phyloP scores from a whole-genome alignment of 371 early-diverging fungal genomes.

The Mortierella sp. region DNA sequence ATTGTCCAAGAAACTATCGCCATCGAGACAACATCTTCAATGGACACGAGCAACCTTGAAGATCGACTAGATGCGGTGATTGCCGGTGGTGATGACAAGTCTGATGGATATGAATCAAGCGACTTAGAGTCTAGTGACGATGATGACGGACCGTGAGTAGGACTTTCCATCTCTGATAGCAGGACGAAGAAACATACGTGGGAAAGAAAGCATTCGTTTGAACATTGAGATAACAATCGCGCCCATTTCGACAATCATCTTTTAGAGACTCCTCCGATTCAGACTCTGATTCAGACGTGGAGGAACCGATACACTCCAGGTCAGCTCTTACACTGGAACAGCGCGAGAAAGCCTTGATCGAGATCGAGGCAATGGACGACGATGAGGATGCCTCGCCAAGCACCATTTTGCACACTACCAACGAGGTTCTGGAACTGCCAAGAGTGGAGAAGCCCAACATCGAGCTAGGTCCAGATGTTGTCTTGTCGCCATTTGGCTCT shows the following conservation, averaged over 20 bases:
- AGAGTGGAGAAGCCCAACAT: conserved; percentile 63
- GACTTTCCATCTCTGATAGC: background rate
- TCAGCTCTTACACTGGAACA: conserved; percentile 45
- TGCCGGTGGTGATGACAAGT: conserved; percentile 32
- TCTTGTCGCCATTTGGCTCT: conserved; percentile 74
- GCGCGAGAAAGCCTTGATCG: conserved; percentile 53
- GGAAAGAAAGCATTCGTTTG: background rate
- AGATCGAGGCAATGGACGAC: conserved; percentile 53
- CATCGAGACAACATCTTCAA: background rate
- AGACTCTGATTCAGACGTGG: conserved; percentile 57
- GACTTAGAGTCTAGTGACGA: conserved; percentile 54
- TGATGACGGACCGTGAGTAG: conserved; percentile 37
- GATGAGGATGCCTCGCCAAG: conserved; percentile 56
- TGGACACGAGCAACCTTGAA: conserved; percentile 16
- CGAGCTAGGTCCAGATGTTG: conserved; percentile 59
- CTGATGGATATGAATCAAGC: conserved; percentile 52
- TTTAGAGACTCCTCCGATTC: conserved; percentile 37
- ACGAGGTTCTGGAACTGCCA: conserved; percentile 73
- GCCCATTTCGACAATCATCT: background rate
- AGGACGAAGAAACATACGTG: background rate
- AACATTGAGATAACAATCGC: background rate
- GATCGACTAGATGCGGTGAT: conserved; percentile 48
- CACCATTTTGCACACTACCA: conserved; percentile 59
- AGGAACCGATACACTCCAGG: conserved; percentile 14
- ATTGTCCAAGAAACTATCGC: background rate